Base-by-base conservation (phyloP, 768 basidiomycete genomes). In the Mycena amicta region DNA sequence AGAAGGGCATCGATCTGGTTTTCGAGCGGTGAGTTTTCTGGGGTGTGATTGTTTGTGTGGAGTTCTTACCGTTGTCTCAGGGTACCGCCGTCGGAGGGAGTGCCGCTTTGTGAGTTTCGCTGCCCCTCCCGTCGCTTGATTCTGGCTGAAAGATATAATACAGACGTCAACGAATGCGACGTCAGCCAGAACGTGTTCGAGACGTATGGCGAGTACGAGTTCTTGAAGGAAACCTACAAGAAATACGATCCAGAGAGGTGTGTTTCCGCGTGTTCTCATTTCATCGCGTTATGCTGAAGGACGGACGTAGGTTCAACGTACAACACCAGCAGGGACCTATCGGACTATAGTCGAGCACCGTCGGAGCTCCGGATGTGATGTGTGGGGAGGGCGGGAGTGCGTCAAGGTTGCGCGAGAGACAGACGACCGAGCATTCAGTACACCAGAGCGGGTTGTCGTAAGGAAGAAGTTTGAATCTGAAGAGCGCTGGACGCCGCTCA, bases 211-310 rank as follows among this genome's bases (percentile, higher is more conserved):
- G 53, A 45, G 6, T 63, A 56, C 56, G 39, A 52, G n/a, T 56
- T 52, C 30, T 40, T 63, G 28, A 60, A 60, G 33, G 28, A 45
- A n/a, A 56, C 54, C 1, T 63, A 63, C 37, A 22, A 26, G 13
- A 63, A 63, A 31, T 63, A 63, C 41, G 62, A 63, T 53, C 62
- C 62, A 8, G 54, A 39, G 18, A 60, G 60, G 62, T 63, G 30
- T 8, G 56, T 37, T n/a, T n/a, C 33, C 18, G 33, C 18, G 8
- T 37, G 18, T 37, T 18, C 18, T 8, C 18, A 18, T 8, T 8
- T 8, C 8, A 8, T 18, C 11, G 33, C 33, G 33, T 37, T 37
- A 18, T 8, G 8, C 11, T 18, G 8, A 18, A 37, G 11, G 33
- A 37, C 11, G 18, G 33, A 18, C 11, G 33, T 37, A 37, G 33